A percentile compares a stretch with the other conserved stretches of the same genome.
phyloP scores from a whole-genome alignment of 352 stramenopile species.

The Pythium aquatile region DNA sequence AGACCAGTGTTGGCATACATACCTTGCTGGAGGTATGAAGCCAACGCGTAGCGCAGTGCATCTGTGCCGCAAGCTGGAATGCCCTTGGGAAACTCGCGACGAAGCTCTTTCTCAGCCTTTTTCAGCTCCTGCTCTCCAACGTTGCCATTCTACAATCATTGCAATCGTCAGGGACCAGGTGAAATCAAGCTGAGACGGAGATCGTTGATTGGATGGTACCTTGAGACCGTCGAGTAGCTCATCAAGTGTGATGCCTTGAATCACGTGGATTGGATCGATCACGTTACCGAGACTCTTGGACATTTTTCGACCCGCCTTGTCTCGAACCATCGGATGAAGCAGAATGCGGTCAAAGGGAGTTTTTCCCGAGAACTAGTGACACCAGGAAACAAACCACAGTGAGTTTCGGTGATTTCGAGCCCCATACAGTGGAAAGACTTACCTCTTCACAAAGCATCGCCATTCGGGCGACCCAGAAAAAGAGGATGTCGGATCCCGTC shows the following conservation, averaged over 20 bases:
- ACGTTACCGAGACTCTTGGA: slow-evolving; percentile 99
- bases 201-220: slow-evolving; percentile 22
- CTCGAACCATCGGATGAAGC: slow-evolving; percentile 99
- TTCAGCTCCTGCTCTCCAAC: slow-evolving; percentile 90
- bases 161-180: neutral
- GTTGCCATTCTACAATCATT: slow-evolving; percentile 48
- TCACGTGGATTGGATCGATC: slow-evolving; percentile 98
- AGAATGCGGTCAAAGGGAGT: slow-evolving; percentile 99
- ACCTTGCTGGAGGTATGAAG: slow-evolving; percentile 92
- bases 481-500: slow-evolving; percentile 98
- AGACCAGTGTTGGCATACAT: neutral
- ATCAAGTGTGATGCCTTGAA: slow-evolving; percentile 95
- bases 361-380: slow-evolving; percentile 81
- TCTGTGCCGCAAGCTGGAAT: slow-evolving; percentile 98
- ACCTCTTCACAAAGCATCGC: slow-evolving; percentile 99
- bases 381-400: slow-evolving; percentile 3
- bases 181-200: neutral
- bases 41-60: slow-evolving; percentile 96
- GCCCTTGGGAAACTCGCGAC: slow-evolving; percentile 96
- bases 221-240: slow-evolving; percentile 92
- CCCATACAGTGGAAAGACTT: neutral
- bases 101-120: slow-evolving; percentile 95
- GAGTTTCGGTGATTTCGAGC: neutral
- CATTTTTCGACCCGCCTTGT: slow-evolving; percentile 99
- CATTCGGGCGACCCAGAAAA: slow-evolving; percentile 99